Evolutionary conservation across 2,329 filamentous ascomycete genomes (phyloP), one percentile per base, ranked within the genome.

Genomic region (Botryosphaeria agaves): DNA sequence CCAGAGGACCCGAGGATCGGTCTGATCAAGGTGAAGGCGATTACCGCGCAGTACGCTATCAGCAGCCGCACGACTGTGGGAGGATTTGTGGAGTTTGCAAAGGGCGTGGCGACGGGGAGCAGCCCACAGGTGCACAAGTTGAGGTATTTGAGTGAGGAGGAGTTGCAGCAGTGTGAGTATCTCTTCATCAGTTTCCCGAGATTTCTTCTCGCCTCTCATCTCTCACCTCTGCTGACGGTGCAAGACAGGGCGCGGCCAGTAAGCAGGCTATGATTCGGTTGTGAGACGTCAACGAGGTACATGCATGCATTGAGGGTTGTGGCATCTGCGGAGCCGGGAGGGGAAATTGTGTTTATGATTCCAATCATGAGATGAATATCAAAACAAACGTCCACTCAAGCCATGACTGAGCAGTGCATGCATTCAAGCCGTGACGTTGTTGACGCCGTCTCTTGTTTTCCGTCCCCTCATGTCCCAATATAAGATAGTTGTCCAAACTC

Each of bases 1-100:
- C 74, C 76, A 36, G 69, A 81, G 2, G 84, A 92, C 45, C 83
- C 84, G 8, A 66, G 84, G 14, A 81, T 92, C 40, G 80, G 72
- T 23, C 56, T 92, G 38, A 92, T 92, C 43, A 74, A 72, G 33
- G 73, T 92, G 37, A 73, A 74, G 59, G 67, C 75, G 11, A 64
- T 66, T 41, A 77, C 78, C 1, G 36, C 35, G 15, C 36, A 39
- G 36, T 42, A 43, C 23, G 35, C 40, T 18, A 28, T 38, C 28
- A 43, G 47, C 32, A 60, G 63, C 35, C 74, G 70, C 49, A 78
- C 70, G 28, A 48, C 75, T 1, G 34, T 89, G 9, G 66, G 72
- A 5, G 63, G 72, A 14, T 65, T 69, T 2, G 62, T 74, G 7
- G 78, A 91, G 49, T 59, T 87, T 20, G 79, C 78, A 0, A 80